These are phyloP conservation scores for Hanseniaspora gamundiae DNA, from an alignment of 1,139 yeast species.

Conservation along the genomic window DNA sequence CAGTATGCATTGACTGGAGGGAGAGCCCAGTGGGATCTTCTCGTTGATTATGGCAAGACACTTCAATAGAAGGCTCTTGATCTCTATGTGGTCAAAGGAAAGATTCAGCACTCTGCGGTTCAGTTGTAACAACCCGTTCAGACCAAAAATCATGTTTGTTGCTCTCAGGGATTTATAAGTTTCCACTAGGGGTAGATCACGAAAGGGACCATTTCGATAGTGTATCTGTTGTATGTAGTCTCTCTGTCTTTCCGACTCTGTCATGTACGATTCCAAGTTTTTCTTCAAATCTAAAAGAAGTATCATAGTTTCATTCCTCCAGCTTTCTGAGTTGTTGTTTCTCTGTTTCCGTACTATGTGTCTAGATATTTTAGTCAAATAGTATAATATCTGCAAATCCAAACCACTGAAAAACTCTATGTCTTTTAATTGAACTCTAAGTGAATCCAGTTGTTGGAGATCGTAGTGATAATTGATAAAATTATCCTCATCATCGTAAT, in stretches of 20 bases:
- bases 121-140: conserved; percentile 44
- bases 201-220: neutral
- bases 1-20: conserved; percentile 45
- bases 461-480: neutral
- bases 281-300: conserved; percentile 31
- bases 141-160: conserved; percentile 43
- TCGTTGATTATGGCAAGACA: conserved; percentile 11
- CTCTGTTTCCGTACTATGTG: conserved; percentile 30
- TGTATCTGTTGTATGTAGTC: conserved; percentile 16
- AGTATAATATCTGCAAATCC: conserved; percentile 40
- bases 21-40: conserved; percentile 31
- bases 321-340: neutral
- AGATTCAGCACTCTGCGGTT: conserved; percentile 39
- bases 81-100: conserved; percentile 24
- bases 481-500: neutral
- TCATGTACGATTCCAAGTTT: conserved; percentile 21
- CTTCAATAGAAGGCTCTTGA: conserved; percentile 27
- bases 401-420: conserved; percentile 52
- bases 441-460: neutral
- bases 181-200: conserved; percentile 14
- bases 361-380: conserved; percentile 35
- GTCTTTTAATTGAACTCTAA: conserved; percentile 21
- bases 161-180: conserved; percentile 31
- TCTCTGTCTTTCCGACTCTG: conserved; percentile 21
- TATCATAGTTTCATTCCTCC: conserved; percentile 1